Base-by-base conservation (phyloP, 1,284 basidiomycete species). In the Cryptococcus sp. region DNA sequence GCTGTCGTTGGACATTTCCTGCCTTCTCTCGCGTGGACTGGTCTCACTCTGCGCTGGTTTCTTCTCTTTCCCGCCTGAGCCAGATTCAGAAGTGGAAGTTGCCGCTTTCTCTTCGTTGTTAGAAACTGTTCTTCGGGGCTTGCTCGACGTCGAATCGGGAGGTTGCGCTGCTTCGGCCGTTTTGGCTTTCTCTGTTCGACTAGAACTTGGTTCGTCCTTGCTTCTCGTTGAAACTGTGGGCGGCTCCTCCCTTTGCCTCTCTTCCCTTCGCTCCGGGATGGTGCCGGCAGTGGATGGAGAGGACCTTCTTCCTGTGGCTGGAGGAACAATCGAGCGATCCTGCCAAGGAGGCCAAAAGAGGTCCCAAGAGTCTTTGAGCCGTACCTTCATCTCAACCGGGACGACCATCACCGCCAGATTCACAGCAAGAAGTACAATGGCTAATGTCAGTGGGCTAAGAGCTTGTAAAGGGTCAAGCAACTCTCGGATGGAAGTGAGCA, bases 341-440 rank as follows among this genome's bases (percentile, higher is more conserved):
- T 71, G 66, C 70, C 70, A 70, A 11, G 67, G 68, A n/a, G 68
- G 67, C 67, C 70, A 68, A 47, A 70, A 67, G 1, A 69, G 15
- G 35, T 60, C 25, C 70, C 70, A 72, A 2, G 62, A 67, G 13
- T 53, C 54, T 31, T 52, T 65, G 22, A 69, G 22, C 10, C 64
- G 47, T 16, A 8, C 45, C 38, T 52, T 59, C 6, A 60, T 20
- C 15, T 66, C 56, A 2, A 19, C n/a, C 5, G 64, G 63, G 5
- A 67, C 31, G 20, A 64, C 23, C 38, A 65, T 38, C 2, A 58
- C n/a, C 4, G 54, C 22, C 7, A 67, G 19, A 39, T 70, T 67
- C 25, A 68, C 22, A 11, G 52, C 23, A 31, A 66, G 35, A 7
- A 66, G 47, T 17, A 61, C n/a, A 7, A 62, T 44, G 15, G 54